phyloP scores from a whole-genome alignment of 2,329 filamentous ascomycete species.

The Onygenales sp. region DNA sequence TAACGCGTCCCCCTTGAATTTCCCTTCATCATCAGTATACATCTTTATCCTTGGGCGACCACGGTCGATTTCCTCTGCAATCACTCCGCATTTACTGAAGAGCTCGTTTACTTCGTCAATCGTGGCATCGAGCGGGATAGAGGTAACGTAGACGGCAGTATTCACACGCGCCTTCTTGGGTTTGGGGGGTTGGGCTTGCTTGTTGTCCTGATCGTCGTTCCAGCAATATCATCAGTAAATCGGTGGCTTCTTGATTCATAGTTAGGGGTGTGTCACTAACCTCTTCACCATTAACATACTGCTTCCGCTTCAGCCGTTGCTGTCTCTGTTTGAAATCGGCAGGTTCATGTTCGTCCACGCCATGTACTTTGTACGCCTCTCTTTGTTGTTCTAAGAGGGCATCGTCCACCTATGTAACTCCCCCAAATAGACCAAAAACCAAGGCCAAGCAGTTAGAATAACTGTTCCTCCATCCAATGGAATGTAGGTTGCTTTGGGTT shows the following conservation, averaged over 20 bases:
- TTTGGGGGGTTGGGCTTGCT: conserved; percentile 22
- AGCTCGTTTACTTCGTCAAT: conserved; percentile 70
- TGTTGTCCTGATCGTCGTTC: conserved; percentile 2
- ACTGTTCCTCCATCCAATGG: conserved; percentile 1
- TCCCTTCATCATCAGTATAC: conserved; percentile 70
- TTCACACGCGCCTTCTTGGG: conserved; percentile 52
- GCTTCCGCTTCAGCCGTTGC: conserved; percentile 44
- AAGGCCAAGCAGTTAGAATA: conserved; percentile 5
- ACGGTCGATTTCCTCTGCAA: conserved; percentile 88
- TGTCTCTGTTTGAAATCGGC: conserved; percentile 24
- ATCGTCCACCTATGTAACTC: conserved; percentile 46
- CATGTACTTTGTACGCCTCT: conserved; percentile 50
- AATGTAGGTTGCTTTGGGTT: conserved; percentile 1
- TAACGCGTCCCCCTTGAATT: conserved; percentile 88
- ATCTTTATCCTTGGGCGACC: conserved; percentile 85
- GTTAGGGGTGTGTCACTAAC: conserved; percentile 26
- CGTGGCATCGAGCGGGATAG: conserved; percentile 69
- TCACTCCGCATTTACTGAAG: conserved; percentile 84
- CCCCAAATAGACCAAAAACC: conserved; percentile 5
- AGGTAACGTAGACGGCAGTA: conserved; percentile 86
- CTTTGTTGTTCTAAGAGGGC: conserved; percentile 51
- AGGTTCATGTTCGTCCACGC: conserved; percentile 48
- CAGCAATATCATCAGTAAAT: not conserved
- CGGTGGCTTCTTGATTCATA: not conserved
- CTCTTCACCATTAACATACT: conserved; percentile 41